phyloP scores from a whole-genome alignment of 108 stramenopile genomes.

The Mediolabrus comicus region DNA sequence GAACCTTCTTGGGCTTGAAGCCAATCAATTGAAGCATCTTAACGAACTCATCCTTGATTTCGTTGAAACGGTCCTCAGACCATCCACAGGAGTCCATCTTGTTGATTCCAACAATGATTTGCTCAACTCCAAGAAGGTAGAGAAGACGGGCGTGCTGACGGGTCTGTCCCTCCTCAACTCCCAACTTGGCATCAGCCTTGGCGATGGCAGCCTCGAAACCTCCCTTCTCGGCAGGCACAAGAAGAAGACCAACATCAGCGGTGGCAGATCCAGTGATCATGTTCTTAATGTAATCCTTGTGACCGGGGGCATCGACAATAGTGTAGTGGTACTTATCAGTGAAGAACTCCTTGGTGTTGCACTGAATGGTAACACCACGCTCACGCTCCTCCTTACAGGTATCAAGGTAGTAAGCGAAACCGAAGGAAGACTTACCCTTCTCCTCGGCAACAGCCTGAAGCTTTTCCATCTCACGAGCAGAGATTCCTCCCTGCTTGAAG shows the following conservation, averaged over 20 bases:
- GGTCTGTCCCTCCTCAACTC: constrained; percentile 78
- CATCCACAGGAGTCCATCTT: constrained; percentile 80
- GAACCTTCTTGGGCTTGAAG: constrained; percentile 84
- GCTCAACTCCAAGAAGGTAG: constrained; percentile 76
- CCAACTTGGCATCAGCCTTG: constrained; percentile 79
- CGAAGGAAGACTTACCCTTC: constrained; percentile 81
- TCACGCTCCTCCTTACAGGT: constrained; percentile 83
- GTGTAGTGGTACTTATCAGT: constrained; percentile 83
- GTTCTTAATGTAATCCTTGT: constrained; percentile 90
- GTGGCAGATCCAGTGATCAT: constrained; percentile 83
- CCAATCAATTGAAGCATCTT: constrained; percentile 80
- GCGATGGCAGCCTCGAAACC: constrained; percentile 88
- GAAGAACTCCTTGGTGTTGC: constrained; percentile 86
- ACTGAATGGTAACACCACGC: constrained; percentile 79
- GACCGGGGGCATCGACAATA: constrained; percentile 77
- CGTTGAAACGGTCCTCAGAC: constrained; percentile 67
- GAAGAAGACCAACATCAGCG: constrained; percentile 77
- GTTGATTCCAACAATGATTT: constrained; percentile 77
- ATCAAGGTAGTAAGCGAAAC: constrained; percentile 82
- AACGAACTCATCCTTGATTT: constrained; percentile 80
- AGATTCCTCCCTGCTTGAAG: constrained; percentile 80
- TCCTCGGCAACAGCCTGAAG: constrained; percentile 68
- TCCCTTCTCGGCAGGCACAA: constrained; percentile 82
- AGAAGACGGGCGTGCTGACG: constrained; percentile 80
- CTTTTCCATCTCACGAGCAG: constrained; percentile 78